phyloP scores from a whole-genome alignment of 148 eudicot species.

The Rhododendron molle region DNA sequence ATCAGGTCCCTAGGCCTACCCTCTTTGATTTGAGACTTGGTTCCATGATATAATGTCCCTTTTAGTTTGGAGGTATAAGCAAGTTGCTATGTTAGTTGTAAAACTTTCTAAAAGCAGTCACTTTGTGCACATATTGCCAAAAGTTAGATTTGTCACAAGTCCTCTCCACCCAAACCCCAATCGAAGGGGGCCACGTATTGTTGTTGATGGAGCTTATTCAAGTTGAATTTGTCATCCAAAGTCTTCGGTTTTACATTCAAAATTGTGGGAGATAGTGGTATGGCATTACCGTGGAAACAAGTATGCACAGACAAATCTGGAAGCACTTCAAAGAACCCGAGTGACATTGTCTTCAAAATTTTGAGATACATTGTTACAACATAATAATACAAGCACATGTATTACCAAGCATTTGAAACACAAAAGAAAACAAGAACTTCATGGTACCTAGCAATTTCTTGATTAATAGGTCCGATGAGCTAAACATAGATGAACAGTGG shows the following conservation, averaged over 20 bases:
- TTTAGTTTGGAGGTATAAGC: neutral
- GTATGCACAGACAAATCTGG: neutral
- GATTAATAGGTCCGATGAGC: neutral
- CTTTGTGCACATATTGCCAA: neutral
- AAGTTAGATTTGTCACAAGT: neutral
- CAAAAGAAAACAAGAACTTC: neutral
- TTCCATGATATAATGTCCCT: neutral
- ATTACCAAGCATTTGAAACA: neutral
- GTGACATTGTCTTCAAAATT: constrained; percentile 5
- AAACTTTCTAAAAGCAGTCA: neutral
- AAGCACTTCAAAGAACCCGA: neutral
- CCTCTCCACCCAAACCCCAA: neutral
- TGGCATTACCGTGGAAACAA: neutral
- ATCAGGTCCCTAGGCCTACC: neutral
- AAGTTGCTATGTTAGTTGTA: neutral
- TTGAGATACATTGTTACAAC: neutral
- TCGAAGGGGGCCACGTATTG: neutral
- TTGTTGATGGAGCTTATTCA: neutral
- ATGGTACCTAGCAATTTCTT: neutral
- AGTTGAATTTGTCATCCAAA: neutral
- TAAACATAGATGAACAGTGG: constrained; percentile 1
- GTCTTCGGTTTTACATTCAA: neutral
- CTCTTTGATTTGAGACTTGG: neutral
- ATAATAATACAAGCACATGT: neutral
- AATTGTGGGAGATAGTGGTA: neutral